Conservation (phyloP, 495 filamentous ascomycete species). For the Aspergillus conjunctus region DNA sequence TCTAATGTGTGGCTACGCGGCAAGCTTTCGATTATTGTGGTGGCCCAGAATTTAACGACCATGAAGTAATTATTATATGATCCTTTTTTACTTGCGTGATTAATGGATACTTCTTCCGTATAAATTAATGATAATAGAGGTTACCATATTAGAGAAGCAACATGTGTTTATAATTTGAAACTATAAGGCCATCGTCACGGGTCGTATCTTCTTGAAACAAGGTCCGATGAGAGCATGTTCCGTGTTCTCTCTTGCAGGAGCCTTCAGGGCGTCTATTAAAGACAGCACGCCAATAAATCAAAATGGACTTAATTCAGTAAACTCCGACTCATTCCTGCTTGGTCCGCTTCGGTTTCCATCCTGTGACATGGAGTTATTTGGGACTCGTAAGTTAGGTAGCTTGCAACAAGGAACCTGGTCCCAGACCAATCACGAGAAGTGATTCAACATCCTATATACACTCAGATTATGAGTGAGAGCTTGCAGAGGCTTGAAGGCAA, state of each 20-base stretch:
- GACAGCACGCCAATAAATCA: too few species aligned
- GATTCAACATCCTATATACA: not conserved
- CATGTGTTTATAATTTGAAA: not conserved
- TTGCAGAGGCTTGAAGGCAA: not conserved
- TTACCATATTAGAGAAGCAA: conserved; percentile 4
- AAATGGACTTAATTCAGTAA: too few species aligned
- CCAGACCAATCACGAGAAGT: not conserved
- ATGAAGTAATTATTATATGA: conserved; percentile 11
- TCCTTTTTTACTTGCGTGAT: conserved; percentile 10
- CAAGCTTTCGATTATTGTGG: conserved; percentile 12
- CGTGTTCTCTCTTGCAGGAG: too few species aligned
- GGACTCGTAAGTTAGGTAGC: not conserved
- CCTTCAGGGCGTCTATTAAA: too few species aligned
- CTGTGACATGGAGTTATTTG: not conserved
- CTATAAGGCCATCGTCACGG: not conserved
- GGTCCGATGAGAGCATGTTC: too few species aligned
- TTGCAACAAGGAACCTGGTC: not conserved
- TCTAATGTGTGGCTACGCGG: conserved; percentile 8
- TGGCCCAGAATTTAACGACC: not conserved
- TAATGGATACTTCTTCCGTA: conserved; percentile 15
- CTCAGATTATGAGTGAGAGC: too few species aligned
- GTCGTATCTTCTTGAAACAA: not conserved
- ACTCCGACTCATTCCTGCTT: not conserved
- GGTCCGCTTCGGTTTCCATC: not conserved
- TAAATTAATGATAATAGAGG: conserved; percentile 15